Conservation (phyloP, 108 stramenopile species). For the Nitzschia sp. region DNA sequence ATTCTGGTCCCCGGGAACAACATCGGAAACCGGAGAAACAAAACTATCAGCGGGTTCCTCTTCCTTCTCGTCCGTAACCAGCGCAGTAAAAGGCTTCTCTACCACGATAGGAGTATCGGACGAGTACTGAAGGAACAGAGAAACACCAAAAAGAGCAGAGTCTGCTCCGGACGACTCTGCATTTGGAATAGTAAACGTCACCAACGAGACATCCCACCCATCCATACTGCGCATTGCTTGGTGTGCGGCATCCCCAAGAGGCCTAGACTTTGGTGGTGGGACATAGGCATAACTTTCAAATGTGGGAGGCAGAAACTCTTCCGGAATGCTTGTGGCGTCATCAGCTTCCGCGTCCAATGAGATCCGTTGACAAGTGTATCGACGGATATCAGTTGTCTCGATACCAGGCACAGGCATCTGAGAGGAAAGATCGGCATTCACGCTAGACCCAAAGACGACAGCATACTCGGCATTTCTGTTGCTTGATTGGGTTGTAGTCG, state of each 20-base stretch:
- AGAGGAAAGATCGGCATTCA: slow-evolving; percentile 28
- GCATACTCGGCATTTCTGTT: slow-evolving; percentile 62
- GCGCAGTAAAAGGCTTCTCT: not conserved
- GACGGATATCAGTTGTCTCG: slow-evolving; percentile 43
- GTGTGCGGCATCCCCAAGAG: slow-evolving; percentile 35
- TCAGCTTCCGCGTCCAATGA: slow-evolving; percentile 26
- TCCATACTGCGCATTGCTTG: slow-evolving; percentile 37
- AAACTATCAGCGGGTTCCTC: slow-evolving; percentile 14
- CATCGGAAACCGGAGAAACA: slow-evolving; percentile 40
- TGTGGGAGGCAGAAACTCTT: slow-evolving; percentile 54
- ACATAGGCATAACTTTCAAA: slow-evolving; percentile 73
- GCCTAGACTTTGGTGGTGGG: slow-evolving; percentile 45
- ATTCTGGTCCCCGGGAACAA: slow-evolving; percentile 17
- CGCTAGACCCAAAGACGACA: slow-evolving; percentile 62
- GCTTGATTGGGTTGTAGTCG: not conserved
- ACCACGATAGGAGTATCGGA: not conserved
- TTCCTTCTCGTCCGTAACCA: not conserved
- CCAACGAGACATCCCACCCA: slow-evolving; percentile 80
- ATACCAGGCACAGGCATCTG: slow-evolving; percentile 38
- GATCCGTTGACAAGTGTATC: slow-evolving; percentile 55
- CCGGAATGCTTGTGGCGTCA: slow-evolving; percentile 14
- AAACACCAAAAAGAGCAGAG: slow-evolving; percentile 69
- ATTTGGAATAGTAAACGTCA: slow-evolving; percentile 69
- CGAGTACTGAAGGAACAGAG: slow-evolving; percentile 54
- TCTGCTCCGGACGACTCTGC: slow-evolving; percentile 44